These are phyloP conservation scores for Mycosphaerella sp. DNA, from an alignment of 2,329 filamentous ascomycete species.

Conservation along the genomic window DNA sequence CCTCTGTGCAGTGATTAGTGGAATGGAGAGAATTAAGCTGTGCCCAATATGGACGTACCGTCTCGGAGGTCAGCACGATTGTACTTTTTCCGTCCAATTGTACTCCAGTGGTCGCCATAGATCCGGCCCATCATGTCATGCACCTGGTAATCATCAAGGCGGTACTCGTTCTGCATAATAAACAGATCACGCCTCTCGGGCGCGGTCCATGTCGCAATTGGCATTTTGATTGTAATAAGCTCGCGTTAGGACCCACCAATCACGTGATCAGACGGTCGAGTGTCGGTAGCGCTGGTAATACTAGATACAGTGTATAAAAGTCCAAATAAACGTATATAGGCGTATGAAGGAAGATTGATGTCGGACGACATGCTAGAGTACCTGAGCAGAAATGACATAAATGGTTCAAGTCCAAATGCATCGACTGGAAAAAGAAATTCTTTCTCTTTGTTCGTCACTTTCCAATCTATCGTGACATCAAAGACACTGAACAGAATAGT, in stretches of 20 bases:
- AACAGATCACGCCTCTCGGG: conserved; percentile 2
- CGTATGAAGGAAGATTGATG: too few relatives aligned
- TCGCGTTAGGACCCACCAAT: too few relatives aligned
- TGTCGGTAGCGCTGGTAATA: too few relatives aligned
- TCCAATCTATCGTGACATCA: too few relatives aligned
- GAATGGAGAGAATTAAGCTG: neutral
- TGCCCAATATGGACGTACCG: neutral
- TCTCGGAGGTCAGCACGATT: neutral
- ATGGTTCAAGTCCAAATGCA: neutral
- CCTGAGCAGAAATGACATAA: neutral
- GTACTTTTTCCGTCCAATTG: conserved; percentile 1
- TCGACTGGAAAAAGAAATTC: too few relatives aligned
- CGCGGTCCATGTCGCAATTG: neutral
- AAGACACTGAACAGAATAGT: too few relatives aligned
- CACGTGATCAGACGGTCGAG: too few relatives aligned
- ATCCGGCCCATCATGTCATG: conserved; percentile 10
- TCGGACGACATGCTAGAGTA: neutral
- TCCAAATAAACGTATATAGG: too few relatives aligned
- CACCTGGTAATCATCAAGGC: neutral
- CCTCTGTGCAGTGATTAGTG: neutral
- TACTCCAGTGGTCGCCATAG: neutral
- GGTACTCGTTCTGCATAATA: conserved; percentile 4
- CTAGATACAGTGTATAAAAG: too few relatives aligned
- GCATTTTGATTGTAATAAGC: too few relatives aligned
- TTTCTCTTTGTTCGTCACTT: too few relatives aligned